Conservation (phyloP, 768 basidiomycete species). For the Porphyrellus cyaneotinctus region DNA sequence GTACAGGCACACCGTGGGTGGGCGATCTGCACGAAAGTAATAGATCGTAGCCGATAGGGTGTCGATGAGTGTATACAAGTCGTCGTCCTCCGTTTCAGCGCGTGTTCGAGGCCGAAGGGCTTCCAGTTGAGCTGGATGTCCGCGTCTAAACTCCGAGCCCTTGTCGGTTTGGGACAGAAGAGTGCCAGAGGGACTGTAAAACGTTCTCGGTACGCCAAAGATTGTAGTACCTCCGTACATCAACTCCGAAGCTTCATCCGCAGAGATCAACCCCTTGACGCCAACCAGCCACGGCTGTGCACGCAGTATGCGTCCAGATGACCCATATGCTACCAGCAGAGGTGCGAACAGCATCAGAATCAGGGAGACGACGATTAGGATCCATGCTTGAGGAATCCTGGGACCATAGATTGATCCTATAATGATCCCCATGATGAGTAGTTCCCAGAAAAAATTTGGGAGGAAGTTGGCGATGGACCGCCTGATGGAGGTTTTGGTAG, state of each 20-base stretch:
- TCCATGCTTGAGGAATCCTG: not conserved
- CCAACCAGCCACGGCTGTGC: conserved; percentile 24
- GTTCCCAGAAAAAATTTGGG: conserved; percentile 4
- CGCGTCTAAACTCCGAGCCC: conserved; percentile 15
- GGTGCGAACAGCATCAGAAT: conserved; percentile 16
- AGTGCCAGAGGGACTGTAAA: conserved; percentile 21
- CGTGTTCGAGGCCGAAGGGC: not conserved
- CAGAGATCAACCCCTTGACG: conserved; percentile 25
- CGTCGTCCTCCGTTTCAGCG: not conserved
- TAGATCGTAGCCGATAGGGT: conserved; percentile 21
- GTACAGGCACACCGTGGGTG: conserved; percentile 24
- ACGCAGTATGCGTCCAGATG: conserved; percentile 12
- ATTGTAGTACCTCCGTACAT: conserved; percentile 16
- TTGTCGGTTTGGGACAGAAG: not conserved
- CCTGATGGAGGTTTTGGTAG: conserved; percentile 8
- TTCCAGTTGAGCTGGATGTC: conserved; percentile 10
- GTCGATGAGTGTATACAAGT: conserved; percentile 24
- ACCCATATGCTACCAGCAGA: conserved; percentile 10
- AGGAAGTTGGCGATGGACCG: no score
- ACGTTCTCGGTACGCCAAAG: conserved; percentile 3
- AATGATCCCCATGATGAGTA: not conserved
- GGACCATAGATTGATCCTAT: no score
- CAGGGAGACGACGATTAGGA: not conserved
- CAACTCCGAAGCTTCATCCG: conserved; percentile 13
- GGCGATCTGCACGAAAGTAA: conserved; percentile 21